These are phyloP conservation scores for Escovopsis weberi DNA, from an alignment of 2,329 filamentous ascomycete genomes.

Conservation along the genomic window DNA sequence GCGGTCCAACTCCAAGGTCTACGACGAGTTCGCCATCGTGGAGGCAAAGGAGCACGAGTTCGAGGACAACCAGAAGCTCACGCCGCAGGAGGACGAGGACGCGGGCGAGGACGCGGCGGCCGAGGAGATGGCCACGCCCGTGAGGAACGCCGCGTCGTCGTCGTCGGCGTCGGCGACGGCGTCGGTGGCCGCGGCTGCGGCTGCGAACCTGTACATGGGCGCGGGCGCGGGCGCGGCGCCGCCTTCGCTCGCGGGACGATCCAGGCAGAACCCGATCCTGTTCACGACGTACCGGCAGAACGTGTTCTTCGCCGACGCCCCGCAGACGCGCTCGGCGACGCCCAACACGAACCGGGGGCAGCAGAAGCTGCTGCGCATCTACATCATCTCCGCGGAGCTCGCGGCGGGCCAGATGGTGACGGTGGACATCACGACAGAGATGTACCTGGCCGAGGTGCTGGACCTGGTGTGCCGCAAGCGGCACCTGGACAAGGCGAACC, in stretches of 20 bases:
- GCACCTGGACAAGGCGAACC: constrained; percentile 63
- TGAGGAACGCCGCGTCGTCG: constrained; percentile 9
- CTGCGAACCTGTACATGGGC: no score
- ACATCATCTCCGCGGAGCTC: constrained; percentile 55
- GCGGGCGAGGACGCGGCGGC: constrained; percentile 20
- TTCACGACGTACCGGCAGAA: constrained; percentile 45
- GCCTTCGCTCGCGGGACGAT: constrained; percentile 11
- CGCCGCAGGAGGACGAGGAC: constrained; percentile 47
- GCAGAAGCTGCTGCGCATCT: constrained; percentile 56
- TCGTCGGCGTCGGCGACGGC: no score
- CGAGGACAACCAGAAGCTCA: constrained; percentile 51
- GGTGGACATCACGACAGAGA: constrained; percentile 66
- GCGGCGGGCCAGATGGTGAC: constrained; percentile 60
- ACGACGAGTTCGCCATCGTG: constrained; percentile 71
- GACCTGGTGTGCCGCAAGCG: constrained; percentile 65
- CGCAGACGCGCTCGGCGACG: constrained; percentile 30
- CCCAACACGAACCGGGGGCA: constrained; percentile 41
- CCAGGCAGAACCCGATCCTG: constrained; percentile 43
- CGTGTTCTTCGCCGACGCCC: constrained; percentile 40
- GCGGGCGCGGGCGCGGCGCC: constrained; percentile 8
- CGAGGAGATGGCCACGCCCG: constrained; percentile 11
- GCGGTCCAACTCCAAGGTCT: constrained; percentile 59
- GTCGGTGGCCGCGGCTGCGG: no score
- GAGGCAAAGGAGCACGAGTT: constrained; percentile 55
- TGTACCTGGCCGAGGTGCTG: constrained; percentile 69